A percentile compares a stretch with the other conserved stretches of the same genome.
Conservation (phyloP, 768 basidiomycete species). For the Pholiota molesta region DNA sequence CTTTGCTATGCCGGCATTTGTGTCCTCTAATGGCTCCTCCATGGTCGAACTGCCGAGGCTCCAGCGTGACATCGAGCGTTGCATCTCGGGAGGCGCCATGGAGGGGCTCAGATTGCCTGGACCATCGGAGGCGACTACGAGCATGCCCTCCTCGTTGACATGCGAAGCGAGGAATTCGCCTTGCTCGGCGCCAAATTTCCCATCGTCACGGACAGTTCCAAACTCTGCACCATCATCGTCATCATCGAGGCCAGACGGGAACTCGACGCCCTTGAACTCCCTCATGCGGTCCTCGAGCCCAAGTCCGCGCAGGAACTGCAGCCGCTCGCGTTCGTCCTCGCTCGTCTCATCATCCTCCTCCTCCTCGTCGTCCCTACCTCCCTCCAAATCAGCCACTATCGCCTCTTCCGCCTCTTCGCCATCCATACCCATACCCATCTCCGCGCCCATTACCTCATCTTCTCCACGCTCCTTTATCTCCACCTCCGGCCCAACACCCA, state of each 20-base stretch:
- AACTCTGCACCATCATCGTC: neutral
- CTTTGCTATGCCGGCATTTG: neutral
- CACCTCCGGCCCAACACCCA: neutral
- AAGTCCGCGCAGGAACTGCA: slow-evolving; percentile 14
- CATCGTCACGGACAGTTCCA: too few relatives aligned
- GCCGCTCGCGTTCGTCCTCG: slow-evolving; percentile 14
- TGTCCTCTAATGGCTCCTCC: slow-evolving; percentile 1
- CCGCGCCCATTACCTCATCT: neutral
- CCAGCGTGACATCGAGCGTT: slow-evolving; percentile 23
- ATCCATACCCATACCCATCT: neutral
- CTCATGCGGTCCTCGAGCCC: slow-evolving; percentile 15
- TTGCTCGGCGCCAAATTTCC: too few relatives aligned
- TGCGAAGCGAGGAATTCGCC: too few relatives aligned
- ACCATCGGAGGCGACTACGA: neutral
- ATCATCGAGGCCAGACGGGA: neutral
- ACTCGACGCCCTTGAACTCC: slow-evolving; percentile 9
- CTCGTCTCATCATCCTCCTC: slow-evolving; percentile 6
- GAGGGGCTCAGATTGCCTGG: neutral
- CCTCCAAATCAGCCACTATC: neutral
- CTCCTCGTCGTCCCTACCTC: neutral
- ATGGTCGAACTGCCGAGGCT: slow-evolving; percentile 18
- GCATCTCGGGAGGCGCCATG: neutral
- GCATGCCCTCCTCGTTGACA: neutral
- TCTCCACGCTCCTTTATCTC: neutral
- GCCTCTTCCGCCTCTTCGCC: neutral